A percentile compares a stretch with the other conserved stretches of the same genome.
phyloP scores from a whole-genome alignment of 192 early-diverging fungal species.

The Fimicolochytrium jonesii region DNA sequence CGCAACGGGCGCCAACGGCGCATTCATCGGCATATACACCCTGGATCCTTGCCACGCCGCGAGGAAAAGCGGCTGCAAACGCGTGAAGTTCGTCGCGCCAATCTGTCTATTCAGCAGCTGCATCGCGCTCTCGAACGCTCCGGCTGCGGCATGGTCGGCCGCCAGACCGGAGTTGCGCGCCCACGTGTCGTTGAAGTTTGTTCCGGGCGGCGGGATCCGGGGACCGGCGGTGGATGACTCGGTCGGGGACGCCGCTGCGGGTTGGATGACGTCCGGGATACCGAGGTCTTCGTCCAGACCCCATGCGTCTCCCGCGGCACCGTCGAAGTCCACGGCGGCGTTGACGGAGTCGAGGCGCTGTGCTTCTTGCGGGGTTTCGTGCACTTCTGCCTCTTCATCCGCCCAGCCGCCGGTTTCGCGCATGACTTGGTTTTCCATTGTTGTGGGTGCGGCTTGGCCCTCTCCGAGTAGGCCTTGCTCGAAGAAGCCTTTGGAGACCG shows the following conservation, averaged over 20 bases:
- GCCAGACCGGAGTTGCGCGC: conserved; percentile 80
- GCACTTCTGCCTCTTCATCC: conserved; percentile 69
- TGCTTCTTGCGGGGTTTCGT: conserved; percentile 29
- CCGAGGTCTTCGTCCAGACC: conserved; percentile 80
- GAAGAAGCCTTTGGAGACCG: conserved; percentile 81
- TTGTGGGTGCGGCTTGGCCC: conserved; percentile 54
- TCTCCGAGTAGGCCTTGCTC: conserved; percentile 48
- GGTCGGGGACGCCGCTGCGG: conserved; percentile 55
- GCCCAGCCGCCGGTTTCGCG: conserved; percentile 71
- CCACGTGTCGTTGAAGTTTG: conserved; percentile 70
- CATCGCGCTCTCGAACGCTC: conserved; percentile 94
- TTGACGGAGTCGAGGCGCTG: conserved; percentile 14
- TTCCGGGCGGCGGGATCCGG: conserved; percentile 71
- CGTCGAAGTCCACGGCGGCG: conserved; percentile 39
- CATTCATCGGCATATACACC: conserved; percentile 57
- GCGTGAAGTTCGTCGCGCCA: conserved; percentile 90
- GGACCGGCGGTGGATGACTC: conserved; percentile 49
- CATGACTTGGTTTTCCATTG: conserved; percentile 38
- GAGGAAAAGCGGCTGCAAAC: conserved; percentile 85
- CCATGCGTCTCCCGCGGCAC: conserved; percentile 70
- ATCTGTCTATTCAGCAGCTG: conserved; percentile 85
- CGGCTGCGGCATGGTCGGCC: conserved; percentile 91
- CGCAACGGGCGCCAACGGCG: conserved; percentile 56
- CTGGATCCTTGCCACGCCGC: conserved; percentile 76
- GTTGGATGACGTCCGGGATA: conserved; percentile 56